These are phyloP conservation scores for Xylariaceae sp. DNA, from an alignment of 2,329 filamentous ascomycete species.

Conservation along the genomic window DNA sequence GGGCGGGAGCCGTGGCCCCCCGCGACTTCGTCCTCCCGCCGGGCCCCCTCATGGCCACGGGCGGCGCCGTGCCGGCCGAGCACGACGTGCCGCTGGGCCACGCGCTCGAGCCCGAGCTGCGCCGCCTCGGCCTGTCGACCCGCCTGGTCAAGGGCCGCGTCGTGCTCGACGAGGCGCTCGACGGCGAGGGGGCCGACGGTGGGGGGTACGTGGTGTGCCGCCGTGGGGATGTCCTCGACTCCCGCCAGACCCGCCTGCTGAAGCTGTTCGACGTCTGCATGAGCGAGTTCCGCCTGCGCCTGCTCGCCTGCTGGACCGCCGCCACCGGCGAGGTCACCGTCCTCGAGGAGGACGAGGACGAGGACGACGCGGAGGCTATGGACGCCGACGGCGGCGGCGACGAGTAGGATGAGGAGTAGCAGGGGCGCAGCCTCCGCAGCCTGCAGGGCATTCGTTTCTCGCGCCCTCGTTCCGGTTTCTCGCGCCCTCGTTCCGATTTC, in stretches of 20 bases:
- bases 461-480: too few species aligned
- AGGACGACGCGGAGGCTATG: constrained; percentile 11
- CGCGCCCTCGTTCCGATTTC: too few species aligned
- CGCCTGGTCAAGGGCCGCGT: constrained; percentile 84
- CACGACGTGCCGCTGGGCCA: constrained; percentile 84
- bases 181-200: constrained; percentile 33
- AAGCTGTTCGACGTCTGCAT: constrained; percentile 90
- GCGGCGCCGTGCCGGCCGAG: constrained; percentile 69
- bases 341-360: constrained; percentile 30
- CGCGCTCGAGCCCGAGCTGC: constrained; percentile 81
- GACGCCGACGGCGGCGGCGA: constrained; percentile 17
- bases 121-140: constrained; percentile 84
- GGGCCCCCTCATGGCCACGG: constrained; percentile 74
- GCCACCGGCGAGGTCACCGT: constrained; percentile 53
- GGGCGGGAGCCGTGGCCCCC: constrained; percentile 69
- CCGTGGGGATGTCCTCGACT: constrained; percentile 78
- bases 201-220: constrained; percentile 71
- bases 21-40: constrained; percentile 73
- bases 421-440: too few species aligned
- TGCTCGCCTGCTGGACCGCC: constrained; percentile 66
- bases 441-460: too few species aligned
- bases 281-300: constrained; percentile 79
- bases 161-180: constrained; percentile 48
- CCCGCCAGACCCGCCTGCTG: constrained; percentile 83
- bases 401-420: too few species aligned